Base-by-base conservation (phyloP, 495 filamentous ascomycete genomes). In the Pyronema omphalodes region DNA sequence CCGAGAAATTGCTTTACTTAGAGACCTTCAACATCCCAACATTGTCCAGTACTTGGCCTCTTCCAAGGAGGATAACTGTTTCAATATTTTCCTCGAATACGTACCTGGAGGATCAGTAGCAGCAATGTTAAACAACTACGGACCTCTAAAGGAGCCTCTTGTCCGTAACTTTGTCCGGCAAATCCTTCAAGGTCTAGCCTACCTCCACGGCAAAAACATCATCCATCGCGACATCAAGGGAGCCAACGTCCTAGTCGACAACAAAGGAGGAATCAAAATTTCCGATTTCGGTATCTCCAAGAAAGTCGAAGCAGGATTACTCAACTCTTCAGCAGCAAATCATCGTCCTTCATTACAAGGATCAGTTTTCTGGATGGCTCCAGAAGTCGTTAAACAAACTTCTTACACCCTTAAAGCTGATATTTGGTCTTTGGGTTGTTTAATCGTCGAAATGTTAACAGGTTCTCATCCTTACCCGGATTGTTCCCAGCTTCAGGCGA, bases 81-180 rank as follows among this genome's bases (percentile, higher is more conserved):
- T 99, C 59, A 99, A 99, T 71, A 99, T 99, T 81, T 99, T 99
- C 79, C 77, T 99, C 61, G 91, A 99, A 69, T 99, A 99, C 69
- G 91, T 99, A 7, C 86, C 91, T 35, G 91, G 91, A 66, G 91
- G 91, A 33, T 95, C 89, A 11, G 93, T 99, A 36, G 89, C 93
- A 39, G 88, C 86, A 6, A 94, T 99, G 85, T 81, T 99, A 55
- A 91, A 94, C 66, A 91, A 88, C 59, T 99, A 99, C 71, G 93
- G 93, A 55, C 86, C 88, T 12, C 80, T 95, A 48, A 81, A 84
- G 43, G 91, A 99, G 60, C 86, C 87, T 1, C 74, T 99, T 46
- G 86, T 99, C 57, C 84, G 88, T 63, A 95, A 86, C 67, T 96
- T 99, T 59, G 89, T 95, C 58, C 83, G 88, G 9, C 93, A 99